Evolutionary conservation across 495 filamentous ascomycete species (phyloP).

Genomic region (Xylaria venustula): DNA sequence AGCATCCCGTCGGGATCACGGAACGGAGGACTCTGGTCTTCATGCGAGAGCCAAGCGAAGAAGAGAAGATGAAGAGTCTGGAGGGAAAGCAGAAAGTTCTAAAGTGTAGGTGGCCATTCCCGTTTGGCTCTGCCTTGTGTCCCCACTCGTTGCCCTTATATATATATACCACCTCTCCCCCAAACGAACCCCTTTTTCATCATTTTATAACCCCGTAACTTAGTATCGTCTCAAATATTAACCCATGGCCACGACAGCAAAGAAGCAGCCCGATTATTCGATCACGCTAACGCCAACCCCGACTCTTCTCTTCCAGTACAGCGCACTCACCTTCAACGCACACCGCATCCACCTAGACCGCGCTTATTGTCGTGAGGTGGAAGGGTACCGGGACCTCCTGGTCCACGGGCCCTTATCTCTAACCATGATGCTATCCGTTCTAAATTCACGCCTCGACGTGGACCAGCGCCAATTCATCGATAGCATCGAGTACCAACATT

Average conservation of each 20-base stretch:
- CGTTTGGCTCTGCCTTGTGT: too few relatives aligned
- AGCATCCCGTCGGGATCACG: constrained; percentile 26
- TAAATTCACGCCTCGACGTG: constrained; percentile 50
- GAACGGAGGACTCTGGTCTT: constrained; percentile 42
- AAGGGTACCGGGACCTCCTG: constrained; percentile 72
- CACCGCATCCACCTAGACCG: constrained; percentile 83
- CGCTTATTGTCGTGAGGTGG: constrained; percentile 62
- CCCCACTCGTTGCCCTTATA: too few relatives aligned
- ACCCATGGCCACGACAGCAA: constrained; percentile 20
- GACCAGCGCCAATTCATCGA: constrained; percentile 8
- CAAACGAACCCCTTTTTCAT: too few relatives aligned
- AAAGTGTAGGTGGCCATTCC: constrained; percentile 18
- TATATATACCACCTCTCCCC: too few relatives aligned
- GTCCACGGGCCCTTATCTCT: constrained; percentile 87
- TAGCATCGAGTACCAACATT: constrained; percentile 71
- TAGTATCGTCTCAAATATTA: not conserved
- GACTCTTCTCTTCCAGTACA: constrained; percentile 77
- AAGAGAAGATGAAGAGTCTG: constrained; percentile 10
- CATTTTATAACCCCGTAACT: not conserved
- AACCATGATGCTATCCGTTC: constrained; percentile 65
- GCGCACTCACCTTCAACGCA: constrained; percentile 81
- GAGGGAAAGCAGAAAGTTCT: not conserved
- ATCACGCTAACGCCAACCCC: constrained; percentile 61
- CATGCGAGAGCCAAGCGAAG: constrained; percentile 27
- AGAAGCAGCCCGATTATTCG: constrained; percentile 51